Evolutionary conservation across 2,329 filamentous ascomycete genomes (phyloP), one percentile per base, ranked within the genome.

Genomic region (Ophioceras dolichostomum): DNA sequence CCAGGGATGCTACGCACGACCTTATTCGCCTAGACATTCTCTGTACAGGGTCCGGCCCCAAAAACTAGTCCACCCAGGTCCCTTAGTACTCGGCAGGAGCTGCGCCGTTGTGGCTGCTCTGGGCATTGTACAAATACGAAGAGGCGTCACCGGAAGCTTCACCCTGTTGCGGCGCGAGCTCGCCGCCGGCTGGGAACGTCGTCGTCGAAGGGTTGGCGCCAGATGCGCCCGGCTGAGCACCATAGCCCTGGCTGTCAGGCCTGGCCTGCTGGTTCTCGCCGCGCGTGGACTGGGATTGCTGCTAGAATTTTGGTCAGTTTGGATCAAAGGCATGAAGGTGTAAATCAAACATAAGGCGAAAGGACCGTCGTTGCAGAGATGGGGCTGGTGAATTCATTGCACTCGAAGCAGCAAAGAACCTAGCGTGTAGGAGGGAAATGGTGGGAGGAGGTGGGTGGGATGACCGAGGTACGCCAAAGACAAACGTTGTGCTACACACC

Each of bases 221-320:
- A 44, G 59, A 50, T 18, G 58, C 59, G 57, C 33, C 58, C 54
- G 24, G 60, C 49, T 22, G 61, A 58, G 35, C 35, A 32, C 65
- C 66, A 45, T 70, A 72, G 10, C 66, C 68, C 49, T 70, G 67
- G 47, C 68, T 73, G 41, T 55, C 58, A n/a, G 68, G 68, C 35
- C 68, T 59, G 42, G 60, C 61, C 43, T 60, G 61, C 41, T 66
- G 63, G 47, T 61, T 62, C 24, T 74, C 70, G 43, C 77, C 77
- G 49, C 80, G 70, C 60, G 83, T 81, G 48, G 85, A 83, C 64
- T 91, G 81, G 47, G 83, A 86, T 79, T 89, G 41, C 36, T 38
- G 28, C 18, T 32, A 36, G 32, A 30, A 17, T 22, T n/a, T n/a
- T n/a, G n/a, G n/a, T n/a, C n/a, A n/a, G n/a, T n/a, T n/a, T n/a